phyloP scores from a whole-genome alignment of 1,284 basidiomycete genomes.

The Boletus sp. region DNA sequence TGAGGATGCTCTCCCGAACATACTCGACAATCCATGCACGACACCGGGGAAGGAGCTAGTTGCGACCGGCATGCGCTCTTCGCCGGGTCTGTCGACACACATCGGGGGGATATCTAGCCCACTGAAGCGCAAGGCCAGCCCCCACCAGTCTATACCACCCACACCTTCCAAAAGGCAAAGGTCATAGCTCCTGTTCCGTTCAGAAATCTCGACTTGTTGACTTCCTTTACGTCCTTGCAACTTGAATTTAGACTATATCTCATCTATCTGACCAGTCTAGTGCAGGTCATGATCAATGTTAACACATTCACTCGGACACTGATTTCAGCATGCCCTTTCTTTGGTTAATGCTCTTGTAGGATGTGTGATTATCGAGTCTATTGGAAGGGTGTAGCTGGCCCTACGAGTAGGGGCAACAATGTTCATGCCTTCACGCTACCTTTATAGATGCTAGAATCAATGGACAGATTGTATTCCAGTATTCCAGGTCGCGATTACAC shows the following conservation, averaged over 20 bases:
- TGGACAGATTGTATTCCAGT: conserved; percentile 21
- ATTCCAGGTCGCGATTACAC: conserved; percentile 12
- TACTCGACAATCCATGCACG: background rate
- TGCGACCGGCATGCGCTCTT: background rate
- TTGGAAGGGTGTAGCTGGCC: no score
- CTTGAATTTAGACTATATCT: background rate
- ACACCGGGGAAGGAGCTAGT: conserved; percentile 1
- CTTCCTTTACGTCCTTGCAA: background rate
- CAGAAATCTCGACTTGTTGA: no score
- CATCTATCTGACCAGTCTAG: background rate
- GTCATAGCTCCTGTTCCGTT: background rate
- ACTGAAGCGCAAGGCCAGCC: conserved; percentile 30
- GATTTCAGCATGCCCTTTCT: background rate
- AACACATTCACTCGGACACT: background rate
- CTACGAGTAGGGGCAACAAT: no score
- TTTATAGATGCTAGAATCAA: conserved; percentile 3
- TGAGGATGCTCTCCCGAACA: conserved; percentile 31
- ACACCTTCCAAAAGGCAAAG: conserved; percentile 31
- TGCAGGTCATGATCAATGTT: background rate
- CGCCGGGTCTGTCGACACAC: background rate
- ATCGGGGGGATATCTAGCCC: conserved; percentile 8
- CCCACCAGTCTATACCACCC: background rate
- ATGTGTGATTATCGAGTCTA: background rate
- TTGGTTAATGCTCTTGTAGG: conserved; percentile 1
- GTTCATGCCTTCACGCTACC: no score